Conservation (phyloP, 306 rosid species). For the Acacia melanoxylon region DNA sequence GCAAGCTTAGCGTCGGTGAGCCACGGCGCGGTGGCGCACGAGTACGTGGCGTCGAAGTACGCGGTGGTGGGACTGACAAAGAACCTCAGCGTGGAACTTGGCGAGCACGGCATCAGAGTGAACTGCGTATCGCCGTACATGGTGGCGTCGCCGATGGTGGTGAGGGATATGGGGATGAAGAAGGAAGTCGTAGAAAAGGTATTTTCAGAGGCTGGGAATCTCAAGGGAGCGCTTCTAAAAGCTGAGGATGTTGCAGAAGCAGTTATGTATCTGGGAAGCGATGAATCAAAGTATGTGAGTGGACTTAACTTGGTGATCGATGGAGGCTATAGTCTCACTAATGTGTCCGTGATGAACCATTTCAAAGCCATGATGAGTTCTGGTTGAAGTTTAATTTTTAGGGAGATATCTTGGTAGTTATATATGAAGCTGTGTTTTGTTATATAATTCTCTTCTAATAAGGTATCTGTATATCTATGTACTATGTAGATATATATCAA, state of each 20-base stretch:
- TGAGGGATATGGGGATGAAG: conserved; percentile 13
- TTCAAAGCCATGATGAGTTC: not conserved
- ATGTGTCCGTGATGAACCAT: not conserved
- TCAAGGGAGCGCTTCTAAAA: conserved; percentile 19
- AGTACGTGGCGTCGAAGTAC: conserved; percentile 53
- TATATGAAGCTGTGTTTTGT: too few species aligned
- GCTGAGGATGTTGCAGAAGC: conserved; percentile 34
- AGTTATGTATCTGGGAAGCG: conserved; percentile 6
- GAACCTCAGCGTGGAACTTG: conserved; percentile 60
- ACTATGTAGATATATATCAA: too few species aligned
- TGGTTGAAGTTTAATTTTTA: not conserved
- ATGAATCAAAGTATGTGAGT: conserved; percentile 28
- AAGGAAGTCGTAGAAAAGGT: conserved; percentile 12
- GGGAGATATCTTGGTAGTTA: too few species aligned
- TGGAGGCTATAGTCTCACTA: conserved; percentile 27
- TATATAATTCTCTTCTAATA: too few species aligned
- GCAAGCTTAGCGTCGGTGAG: conserved; percentile 40
- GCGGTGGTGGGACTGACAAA: conserved; percentile 60
- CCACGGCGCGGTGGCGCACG: conserved; percentile 34
- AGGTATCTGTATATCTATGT: too few species aligned
- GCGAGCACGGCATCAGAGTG: conserved; percentile 57
- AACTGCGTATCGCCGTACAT: conserved; percentile 58
- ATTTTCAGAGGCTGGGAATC: conserved; percentile 8
- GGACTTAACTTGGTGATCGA: conserved; percentile 29
- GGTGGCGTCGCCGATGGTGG: conserved; percentile 49